Conservation (phyloP, 2,329 filamentous ascomycete genomes). For the Parastagonospora avenae region DNA sequence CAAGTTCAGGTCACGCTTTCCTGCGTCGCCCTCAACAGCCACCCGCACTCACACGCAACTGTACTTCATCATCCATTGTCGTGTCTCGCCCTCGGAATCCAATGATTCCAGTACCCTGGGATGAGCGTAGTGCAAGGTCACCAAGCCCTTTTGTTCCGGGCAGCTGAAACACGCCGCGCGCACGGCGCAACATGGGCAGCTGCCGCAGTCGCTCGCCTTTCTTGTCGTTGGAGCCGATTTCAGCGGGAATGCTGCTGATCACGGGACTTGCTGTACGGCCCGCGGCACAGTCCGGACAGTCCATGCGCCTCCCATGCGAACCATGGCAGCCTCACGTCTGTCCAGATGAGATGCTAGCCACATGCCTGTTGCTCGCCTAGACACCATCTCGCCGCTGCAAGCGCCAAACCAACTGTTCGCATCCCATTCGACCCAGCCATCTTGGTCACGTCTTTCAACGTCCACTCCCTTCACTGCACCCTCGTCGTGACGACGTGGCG, state of each 20-base stretch:
- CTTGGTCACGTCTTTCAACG: conserved; percentile 4
- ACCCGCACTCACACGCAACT: conserved; percentile 26
- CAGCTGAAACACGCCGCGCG: conserved; percentile 36
- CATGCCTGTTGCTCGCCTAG: conserved; percentile 18
- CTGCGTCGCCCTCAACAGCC: conserved; percentile 30
- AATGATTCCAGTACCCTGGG: conserved; percentile 30
- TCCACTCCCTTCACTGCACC: conserved; percentile 12
- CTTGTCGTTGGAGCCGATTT: neutral
- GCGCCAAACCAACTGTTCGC: conserved; percentile 45
- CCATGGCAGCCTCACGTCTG: conserved; percentile 34
- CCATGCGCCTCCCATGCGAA: conserved; percentile 41
- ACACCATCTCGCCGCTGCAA: conserved; percentile 33
- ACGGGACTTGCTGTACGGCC: conserved; percentile 32
- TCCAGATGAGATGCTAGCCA: conserved; percentile 28
- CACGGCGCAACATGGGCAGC: conserved; percentile 17
- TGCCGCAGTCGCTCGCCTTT: conserved; percentile 20
- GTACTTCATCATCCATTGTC: conserved; percentile 18
- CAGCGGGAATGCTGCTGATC: conserved; percentile 20
- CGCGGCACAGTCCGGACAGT: conserved; percentile 28
- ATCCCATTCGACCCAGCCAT: conserved; percentile 29
- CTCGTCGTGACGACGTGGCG: conserved; percentile 32
- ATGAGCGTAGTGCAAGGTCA: conserved; percentile 27
- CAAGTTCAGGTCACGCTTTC: conserved; percentile 34
- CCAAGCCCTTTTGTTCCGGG: conserved; percentile 24
- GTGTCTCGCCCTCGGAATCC: conserved; percentile 28